Evolutionary conservation across 116 monocot genomes (phyloP).

Genomic region (Zostera marina): DNA sequence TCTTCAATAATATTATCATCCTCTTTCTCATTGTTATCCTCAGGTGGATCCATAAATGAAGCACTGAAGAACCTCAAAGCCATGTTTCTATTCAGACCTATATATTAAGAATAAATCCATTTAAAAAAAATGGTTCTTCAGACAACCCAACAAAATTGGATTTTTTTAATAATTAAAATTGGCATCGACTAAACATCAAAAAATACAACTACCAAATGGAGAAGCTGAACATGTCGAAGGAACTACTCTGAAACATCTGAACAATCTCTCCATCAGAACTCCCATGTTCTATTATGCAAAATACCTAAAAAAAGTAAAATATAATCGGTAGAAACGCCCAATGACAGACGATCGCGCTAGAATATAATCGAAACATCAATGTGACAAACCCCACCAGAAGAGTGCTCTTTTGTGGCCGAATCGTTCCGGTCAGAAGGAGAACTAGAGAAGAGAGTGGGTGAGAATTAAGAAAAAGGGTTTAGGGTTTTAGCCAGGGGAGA

Average conservation of each 20-base stretch:
- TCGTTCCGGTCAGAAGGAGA: too few species aligned
- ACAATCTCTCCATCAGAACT: conserved; percentile 24
- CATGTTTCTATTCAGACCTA: conserved; percentile 15
- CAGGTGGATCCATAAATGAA: conserved; percentile 35
- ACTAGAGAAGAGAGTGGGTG: too few species aligned
- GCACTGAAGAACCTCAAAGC: conserved; percentile 28
- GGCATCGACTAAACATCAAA: too few species aligned
- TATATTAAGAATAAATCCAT: background rate
- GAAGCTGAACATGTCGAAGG: conserved; percentile 8
- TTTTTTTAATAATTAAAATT: background rate
- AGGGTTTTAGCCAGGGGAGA: too few species aligned
- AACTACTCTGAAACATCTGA: conserved; percentile 21
- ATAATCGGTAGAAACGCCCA: too few species aligned
- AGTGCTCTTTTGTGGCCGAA: too few species aligned
- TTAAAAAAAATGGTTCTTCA: background rate
- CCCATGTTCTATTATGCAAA: conserved; percentile 10
- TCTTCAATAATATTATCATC: conserved; percentile 26
- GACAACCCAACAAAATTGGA: background rate
- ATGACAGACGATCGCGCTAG: too few species aligned
- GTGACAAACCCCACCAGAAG: too few species aligned
- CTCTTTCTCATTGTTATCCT: conserved; percentile 30
- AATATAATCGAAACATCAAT: too few species aligned
- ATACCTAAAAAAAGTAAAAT: too few species aligned
- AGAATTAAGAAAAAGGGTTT: too few species aligned
- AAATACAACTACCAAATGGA: conserved; percentile 20